Evolutionary conservation across 1,284 basidiomycete genomes (phyloP).

Genomic region (Phaffia rhodozyma): DNA sequence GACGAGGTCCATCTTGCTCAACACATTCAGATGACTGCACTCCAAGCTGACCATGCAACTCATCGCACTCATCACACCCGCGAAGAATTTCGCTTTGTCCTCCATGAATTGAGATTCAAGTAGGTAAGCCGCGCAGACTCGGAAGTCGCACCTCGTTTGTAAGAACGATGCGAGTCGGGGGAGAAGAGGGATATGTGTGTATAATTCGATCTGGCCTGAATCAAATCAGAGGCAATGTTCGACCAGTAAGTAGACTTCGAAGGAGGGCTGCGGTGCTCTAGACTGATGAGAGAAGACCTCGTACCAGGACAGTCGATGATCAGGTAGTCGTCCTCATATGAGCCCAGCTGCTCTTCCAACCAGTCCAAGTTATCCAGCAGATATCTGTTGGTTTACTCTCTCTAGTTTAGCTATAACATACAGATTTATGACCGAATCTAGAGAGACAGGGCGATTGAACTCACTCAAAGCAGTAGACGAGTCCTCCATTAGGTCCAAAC

Average conservation of each 20-base stretch:
- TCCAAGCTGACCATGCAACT: constrained; percentile 98
- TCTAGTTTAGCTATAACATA: constrained; percentile 1
- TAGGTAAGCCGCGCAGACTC: constrained; percentile 75
- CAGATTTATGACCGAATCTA: neutral
- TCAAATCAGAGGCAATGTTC: neutral
- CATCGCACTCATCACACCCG: constrained; percentile 96
- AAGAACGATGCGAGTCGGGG: constrained; percentile 65
- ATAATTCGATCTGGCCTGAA: constrained; percentile 91
- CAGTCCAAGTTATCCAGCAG: constrained; percentile 95
- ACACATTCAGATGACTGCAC: constrained; percentile 90
- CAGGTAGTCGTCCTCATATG: constrained; percentile 92
- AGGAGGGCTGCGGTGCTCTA: neutral
- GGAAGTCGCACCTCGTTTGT: constrained; percentile 52
- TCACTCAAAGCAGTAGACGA: constrained; percentile 99
- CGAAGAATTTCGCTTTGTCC: constrained; percentile 96
- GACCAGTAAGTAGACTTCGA: neutral
- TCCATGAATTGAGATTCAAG: constrained; percentile 99
- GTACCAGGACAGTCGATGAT: constrained; percentile 94
- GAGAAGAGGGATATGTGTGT: constrained; percentile 95
- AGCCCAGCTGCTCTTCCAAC: constrained; percentile 93
- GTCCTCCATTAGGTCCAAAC: constrained; percentile 92
- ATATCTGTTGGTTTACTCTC: constrained; percentile 48
- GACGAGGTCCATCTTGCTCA: constrained; percentile 99
- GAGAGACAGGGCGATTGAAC: constrained; percentile 34
- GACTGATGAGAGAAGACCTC: constrained; percentile 21